Conservation (phyloP, 129 eudicot genomes). For the Logfia minima region DNA sequence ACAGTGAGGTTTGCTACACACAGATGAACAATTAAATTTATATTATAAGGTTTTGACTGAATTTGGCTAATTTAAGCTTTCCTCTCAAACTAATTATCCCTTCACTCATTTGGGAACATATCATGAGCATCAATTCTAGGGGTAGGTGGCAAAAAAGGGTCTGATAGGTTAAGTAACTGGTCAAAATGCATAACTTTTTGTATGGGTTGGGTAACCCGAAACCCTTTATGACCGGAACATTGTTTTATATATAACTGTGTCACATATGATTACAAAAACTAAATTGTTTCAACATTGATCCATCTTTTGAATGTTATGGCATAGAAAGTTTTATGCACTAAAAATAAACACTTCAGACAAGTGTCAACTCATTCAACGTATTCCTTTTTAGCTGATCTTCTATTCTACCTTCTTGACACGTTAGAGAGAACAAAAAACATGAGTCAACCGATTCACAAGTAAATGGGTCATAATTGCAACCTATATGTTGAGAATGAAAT, state of each 20-base stretch:
- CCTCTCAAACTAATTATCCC: not conserved
- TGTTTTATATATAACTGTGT: not conserved
- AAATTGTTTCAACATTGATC: not conserved
- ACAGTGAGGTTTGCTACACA: not conserved
- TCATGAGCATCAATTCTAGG: not conserved
- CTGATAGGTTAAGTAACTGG: not conserved
- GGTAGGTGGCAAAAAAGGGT: not conserved
- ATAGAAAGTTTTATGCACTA: not conserved
- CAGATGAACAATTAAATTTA: not conserved
- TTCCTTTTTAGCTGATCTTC: not conserved
- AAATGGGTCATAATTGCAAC: not conserved
- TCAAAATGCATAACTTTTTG: not conserved
- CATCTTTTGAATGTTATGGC: not conserved
- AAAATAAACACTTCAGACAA: not conserved
- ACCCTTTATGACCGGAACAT: not conserved
- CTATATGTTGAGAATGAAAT: not conserved
- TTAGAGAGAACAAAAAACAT: not conserved
- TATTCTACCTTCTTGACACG: not conserved
- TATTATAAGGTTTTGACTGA: too few species aligned
- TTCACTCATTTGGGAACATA: not conserved
- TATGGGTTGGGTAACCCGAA: not conserved
- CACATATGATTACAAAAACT: not conserved
- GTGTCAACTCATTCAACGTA: not conserved
- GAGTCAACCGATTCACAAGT: not conserved
- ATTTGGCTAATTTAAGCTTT: not conserved